Percentiles rank a stretch among this genome's conserved stretches.
These are phyloP conservation scores for Fusarium humuli DNA, from an alignment of 2,329 filamentous ascomycete species.

Conservation along the genomic window DNA sequence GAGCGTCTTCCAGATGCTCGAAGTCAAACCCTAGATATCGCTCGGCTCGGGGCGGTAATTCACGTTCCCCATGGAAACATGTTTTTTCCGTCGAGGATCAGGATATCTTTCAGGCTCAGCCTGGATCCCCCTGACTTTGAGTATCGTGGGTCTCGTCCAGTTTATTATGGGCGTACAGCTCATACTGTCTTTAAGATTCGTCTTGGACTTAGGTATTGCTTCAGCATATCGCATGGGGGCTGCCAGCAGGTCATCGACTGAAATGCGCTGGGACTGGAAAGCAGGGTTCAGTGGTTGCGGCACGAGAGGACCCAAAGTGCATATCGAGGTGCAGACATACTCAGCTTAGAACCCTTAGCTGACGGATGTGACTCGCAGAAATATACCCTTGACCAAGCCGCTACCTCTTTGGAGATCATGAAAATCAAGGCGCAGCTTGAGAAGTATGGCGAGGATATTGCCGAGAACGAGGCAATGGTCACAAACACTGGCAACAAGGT, in stretches of 20 bases:
- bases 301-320: conserved; percentile 12
- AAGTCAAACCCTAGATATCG: conserved; percentile 13
- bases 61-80: not conserved
- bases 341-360: conserved; percentile 33
- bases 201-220: conserved; percentile 1
- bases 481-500: not conserved
- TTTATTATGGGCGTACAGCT: conserved; percentile 6
- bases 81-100: not conserved
- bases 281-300: conserved; percentile 23
- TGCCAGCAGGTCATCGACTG: conserved; percentile 28
- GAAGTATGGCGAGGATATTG: not conserved
- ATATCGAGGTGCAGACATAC: conserved; percentile 39
- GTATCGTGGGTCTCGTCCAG: conserved; percentile 16
- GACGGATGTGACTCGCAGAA: conserved; percentile 27
- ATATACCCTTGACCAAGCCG: not conserved
- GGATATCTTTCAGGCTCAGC: conserved; percentile 16
- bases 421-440: not conserved
- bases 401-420: not conserved
- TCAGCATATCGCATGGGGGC: conserved; percentile 5
- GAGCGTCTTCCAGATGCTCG: conserved; percentile 11
- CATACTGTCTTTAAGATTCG: not conserved
- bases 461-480: not conserved
- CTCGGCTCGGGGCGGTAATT: not conserved
- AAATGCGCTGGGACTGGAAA: conserved; percentile 28
- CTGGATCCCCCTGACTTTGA: conserved; percentile 10